phyloP scores from a whole-genome alignment of 805 yeast genomes.

The Myxozyma neglecta region DNA sequence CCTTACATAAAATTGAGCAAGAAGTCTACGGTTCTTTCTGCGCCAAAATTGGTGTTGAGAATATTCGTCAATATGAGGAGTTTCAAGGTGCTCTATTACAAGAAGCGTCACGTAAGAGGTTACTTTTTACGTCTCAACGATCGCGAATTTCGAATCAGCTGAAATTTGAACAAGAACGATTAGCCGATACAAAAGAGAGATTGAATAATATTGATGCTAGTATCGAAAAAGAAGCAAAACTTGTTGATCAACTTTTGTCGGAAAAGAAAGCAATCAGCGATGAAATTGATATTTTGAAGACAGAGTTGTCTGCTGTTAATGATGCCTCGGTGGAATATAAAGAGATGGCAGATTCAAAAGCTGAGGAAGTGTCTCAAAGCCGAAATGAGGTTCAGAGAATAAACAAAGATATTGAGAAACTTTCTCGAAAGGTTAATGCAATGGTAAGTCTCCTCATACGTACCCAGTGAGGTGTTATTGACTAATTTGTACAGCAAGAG shows the following conservation, averaged over 20 bases:
- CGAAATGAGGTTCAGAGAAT: conserved; percentile 22
- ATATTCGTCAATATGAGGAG: conserved; percentile 67
- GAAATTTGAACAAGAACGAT: conserved; percentile 63
- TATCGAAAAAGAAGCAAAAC: conserved; percentile 45
- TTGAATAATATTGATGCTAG: conserved; percentile 40
- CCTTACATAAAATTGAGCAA: conserved; percentile 33
- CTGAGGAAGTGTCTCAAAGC: conserved; percentile 20
- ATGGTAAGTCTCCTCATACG: conserved; percentile 5
- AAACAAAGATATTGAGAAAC: conserved; percentile 15
- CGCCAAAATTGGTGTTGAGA: conserved; percentile 50
- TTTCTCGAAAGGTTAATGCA: conserved; percentile 3
- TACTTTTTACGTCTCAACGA: conserved; percentile 62
- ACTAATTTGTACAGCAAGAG: conserved; percentile 17
- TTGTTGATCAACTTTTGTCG: conserved; percentile 41
- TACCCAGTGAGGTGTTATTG: background rate
- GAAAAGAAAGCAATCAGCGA: conserved; percentile 45
- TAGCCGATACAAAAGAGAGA: conserved; percentile 52
- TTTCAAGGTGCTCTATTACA: conserved; percentile 52
- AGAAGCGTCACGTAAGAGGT: conserved; percentile 50
- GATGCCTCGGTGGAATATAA: conserved; percentile 28
- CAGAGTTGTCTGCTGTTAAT: conserved; percentile 36
- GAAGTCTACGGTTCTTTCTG: conserved; percentile 53
- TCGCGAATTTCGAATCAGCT: conserved; percentile 60
- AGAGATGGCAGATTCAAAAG: conserved; percentile 15
- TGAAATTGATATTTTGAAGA: conserved; percentile 45